Base-by-base conservation (phyloP, 345 rosid genomes). In the Populus davidiana region DNA sequence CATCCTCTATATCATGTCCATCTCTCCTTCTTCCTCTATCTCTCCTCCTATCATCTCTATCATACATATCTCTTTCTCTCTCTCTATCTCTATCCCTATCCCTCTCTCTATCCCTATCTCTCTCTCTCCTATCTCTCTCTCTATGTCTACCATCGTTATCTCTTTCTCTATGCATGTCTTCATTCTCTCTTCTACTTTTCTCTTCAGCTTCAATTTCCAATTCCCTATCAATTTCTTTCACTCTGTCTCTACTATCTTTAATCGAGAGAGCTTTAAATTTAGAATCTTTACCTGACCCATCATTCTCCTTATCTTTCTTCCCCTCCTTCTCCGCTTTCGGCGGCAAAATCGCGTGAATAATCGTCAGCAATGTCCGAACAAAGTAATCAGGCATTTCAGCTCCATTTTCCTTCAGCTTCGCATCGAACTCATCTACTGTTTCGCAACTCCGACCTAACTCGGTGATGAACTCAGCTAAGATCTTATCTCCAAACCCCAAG, bases 381-480 rank as follows among this genome's bases (percentile, higher is more conserved):
- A 95, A 91, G 80, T 92, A 95, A 80, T 95, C 99, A 0, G 99
- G 97, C 89, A 95, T 83, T 77, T 93, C 97, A 2, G 97, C 97
- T 0, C 94, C 98, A 41, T 85, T 84, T 39, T 88, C 84, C 89
- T 92, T 93, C 67, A 95, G 80, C 81, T 86, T 87, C 72, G 85
- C 62, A 74, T 93, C 93, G 75, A 95, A 92, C 65, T 92, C 93
- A 14, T 90, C 97, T 5, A 90, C 92, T 5, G 91, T 85, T 70
- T 82, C 86, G 43, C 93, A 90, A 23, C 71, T 70, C 9, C 86
- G 88, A 47, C 94, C 94, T 75, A 89, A 68, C 69, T 95, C 94
- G 81, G 91, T 92, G 23, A 95, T 85, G 79, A 86, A 95, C 76
- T 92, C 98, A 10, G 96, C 97, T 62, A 93, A 70, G 14, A 90